phyloP scores from a whole-genome alignment of 2,329 filamentous ascomycete genomes.

The Fusarium mexicanum region DNA sequence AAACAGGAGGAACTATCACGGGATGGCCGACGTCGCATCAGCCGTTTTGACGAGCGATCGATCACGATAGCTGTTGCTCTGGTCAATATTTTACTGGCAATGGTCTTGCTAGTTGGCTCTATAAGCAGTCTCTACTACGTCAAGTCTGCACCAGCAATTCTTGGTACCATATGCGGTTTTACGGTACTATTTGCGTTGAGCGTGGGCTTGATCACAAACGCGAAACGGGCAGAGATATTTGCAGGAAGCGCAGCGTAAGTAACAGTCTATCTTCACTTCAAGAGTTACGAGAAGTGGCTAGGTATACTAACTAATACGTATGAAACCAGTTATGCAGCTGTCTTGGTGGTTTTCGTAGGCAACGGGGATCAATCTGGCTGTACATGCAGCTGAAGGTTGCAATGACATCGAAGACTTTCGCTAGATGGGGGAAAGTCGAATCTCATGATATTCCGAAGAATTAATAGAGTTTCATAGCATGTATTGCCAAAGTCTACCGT shows the following conservation, averaged over 20 bases:
- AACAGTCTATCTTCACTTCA: fast-evolving
- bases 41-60: not conserved
- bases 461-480: fast-evolving
- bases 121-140: conserved; percentile 10
- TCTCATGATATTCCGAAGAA: fast-evolving
- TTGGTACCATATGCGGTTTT: conserved; percentile 6
- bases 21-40: not conserved
- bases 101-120: not conserved
- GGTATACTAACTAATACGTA: not conserved
- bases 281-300: fast-evolving
- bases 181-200: conserved; percentile 3
- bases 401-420: too few relatives aligned
- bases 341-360: not conserved
- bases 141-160: not conserved
- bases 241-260: conserved; percentile 14
- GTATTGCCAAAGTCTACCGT: not conserved
- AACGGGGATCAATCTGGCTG: not conserved
- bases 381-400: not conserved
- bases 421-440: not conserved
- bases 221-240: conserved; percentile 14
- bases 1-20: not conserved
- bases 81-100: not conserved
- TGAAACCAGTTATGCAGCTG: not conserved
- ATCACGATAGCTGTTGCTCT: not conserved
- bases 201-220: conserved; percentile 1